phyloP scores from a whole-genome alignment of 495 filamentous ascomycete species.

The Trichoderma asperelloides region DNA sequence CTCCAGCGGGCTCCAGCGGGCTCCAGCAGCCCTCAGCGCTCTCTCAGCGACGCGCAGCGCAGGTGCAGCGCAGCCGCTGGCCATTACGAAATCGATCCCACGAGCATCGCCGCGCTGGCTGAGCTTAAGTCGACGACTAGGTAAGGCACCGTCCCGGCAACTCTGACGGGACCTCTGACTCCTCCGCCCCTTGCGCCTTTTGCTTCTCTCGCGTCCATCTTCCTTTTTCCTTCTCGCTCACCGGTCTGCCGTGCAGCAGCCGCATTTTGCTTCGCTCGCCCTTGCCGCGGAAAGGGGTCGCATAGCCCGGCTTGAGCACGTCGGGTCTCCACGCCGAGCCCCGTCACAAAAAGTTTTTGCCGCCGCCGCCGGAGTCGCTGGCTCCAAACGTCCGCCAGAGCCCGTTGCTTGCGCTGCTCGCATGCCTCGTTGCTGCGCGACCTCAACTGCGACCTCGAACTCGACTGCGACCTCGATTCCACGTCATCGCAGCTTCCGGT shows the following conservation, averaged over 20 bases:
- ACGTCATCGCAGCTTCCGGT: neutral
- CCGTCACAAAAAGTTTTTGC: neutral
- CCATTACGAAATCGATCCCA: neutral
- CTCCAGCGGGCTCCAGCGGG: neutral
- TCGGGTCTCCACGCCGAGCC: too few relatives aligned
- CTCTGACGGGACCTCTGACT: neutral
- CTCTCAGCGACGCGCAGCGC: neutral
- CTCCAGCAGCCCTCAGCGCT: neutral
- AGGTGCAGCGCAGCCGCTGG: neutral
- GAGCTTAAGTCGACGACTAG: slow-evolving; percentile 4
- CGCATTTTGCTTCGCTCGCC: neutral
- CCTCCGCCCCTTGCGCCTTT: neutral
- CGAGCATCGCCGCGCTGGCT: neutral
- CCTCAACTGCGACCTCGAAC: neutral
- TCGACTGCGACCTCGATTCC: too few relatives aligned
- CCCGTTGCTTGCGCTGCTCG: neutral
- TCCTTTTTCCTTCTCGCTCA: neutral
- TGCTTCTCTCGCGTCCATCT: neutral
- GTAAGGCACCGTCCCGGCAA: neutral
- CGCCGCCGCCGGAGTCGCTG: neutral
- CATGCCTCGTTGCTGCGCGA: slow-evolving; percentile 7
- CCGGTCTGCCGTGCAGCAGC: neutral
- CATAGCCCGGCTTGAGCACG: neutral
- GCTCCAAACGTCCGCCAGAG: neutral
- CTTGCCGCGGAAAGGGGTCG: neutral